These are phyloP conservation scores for Fusarium sp. DNA, from an alignment of 2,329 filamentous ascomycete species.

Conservation along the genomic window DNA sequence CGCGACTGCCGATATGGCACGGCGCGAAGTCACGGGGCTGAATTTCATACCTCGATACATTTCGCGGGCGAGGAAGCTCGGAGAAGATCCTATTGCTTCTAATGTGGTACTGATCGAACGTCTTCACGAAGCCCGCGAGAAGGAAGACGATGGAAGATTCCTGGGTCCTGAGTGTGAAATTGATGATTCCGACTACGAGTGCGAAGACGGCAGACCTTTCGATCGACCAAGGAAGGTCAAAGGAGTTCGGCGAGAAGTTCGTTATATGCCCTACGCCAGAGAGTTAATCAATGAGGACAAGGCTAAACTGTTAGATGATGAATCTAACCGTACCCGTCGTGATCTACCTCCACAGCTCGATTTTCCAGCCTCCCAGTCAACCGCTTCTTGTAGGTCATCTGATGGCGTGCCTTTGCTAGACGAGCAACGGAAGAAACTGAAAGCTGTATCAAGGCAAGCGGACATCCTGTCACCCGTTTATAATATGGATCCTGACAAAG, in stretches of 20 bases:
- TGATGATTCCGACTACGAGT: slow-evolving; percentile 30
- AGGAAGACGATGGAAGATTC: too few species aligned
- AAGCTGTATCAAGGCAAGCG: background rate
- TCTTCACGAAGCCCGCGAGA: background rate
- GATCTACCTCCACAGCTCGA: slow-evolving; percentile 18
- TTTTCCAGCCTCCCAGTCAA: background rate
- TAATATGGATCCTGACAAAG: background rate
- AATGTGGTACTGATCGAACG: background rate
- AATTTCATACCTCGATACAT: slow-evolving; percentile 20
- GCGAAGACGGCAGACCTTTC: slow-evolving; percentile 16
- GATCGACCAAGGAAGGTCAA: slow-evolving; percentile 18
- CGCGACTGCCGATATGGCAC: background rate
- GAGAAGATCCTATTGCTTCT: slow-evolving; percentile 32
- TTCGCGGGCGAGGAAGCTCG: slow-evolving; percentile 40
- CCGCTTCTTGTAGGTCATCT: background rate
- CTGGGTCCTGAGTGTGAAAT: slow-evolving; percentile 10
- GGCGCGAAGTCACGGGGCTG: background rate
- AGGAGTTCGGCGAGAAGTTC: background rate
- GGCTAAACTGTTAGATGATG: background rate
- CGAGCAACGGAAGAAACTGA: background rate
- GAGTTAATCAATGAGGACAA: background rate
- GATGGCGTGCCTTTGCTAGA: background rate
- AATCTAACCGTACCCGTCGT: slow-evolving; percentile 10
- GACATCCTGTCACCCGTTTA: background rate
- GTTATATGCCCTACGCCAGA: too few species aligned